Evolutionary conservation across 495 filamentous ascomycete species (phyloP).

Genomic region (Penicillium odoratum): DNA sequence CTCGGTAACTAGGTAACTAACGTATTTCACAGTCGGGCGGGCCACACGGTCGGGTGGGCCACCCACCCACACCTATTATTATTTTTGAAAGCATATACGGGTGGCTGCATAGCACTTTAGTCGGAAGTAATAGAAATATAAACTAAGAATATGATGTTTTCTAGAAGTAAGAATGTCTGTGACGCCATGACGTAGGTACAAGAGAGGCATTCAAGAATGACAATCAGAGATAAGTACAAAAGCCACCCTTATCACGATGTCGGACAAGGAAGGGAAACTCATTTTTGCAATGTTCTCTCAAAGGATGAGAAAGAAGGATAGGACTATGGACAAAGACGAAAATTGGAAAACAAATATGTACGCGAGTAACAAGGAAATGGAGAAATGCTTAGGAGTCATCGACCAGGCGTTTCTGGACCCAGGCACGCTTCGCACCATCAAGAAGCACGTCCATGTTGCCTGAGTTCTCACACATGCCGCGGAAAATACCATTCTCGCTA

Average conservation of each 20-base stretch:
- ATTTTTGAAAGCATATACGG: too few relatives aligned
- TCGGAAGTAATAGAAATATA: too few relatives aligned
- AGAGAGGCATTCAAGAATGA: slow-evolving; percentile 12
- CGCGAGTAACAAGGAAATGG: slow-evolving; percentile 2
- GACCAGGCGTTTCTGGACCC: slow-evolving; percentile 53
- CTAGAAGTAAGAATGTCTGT: background rate
- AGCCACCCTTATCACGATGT: slow-evolving; percentile 1
- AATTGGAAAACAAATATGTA: slow-evolving; percentile 7
- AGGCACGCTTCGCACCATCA: slow-evolving; percentile 75
- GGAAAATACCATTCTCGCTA: slow-evolving; percentile 69
- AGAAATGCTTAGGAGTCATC: slow-evolving; percentile 41
- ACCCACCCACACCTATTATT: too few relatives aligned
- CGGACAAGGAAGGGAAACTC: background rate
- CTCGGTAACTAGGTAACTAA: too few relatives aligned
- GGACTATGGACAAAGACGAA: background rate
- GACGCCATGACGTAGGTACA: background rate
- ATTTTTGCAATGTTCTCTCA: slow-evolving; percentile 9
- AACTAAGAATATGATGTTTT: background rate
- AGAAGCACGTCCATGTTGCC: slow-evolving; percentile 76
- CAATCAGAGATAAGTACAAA: background rate
- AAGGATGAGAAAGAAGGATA: background rate
- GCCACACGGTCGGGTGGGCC: too few relatives aligned
- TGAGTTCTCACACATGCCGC: slow-evolving; percentile 92
- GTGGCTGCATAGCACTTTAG: too few relatives aligned
- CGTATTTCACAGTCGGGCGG: too few relatives aligned